These are phyloP conservation scores for Lactifluus pinguis DNA, from an alignment of 768 basidiomycete species.

Conservation along the genomic window DNA sequence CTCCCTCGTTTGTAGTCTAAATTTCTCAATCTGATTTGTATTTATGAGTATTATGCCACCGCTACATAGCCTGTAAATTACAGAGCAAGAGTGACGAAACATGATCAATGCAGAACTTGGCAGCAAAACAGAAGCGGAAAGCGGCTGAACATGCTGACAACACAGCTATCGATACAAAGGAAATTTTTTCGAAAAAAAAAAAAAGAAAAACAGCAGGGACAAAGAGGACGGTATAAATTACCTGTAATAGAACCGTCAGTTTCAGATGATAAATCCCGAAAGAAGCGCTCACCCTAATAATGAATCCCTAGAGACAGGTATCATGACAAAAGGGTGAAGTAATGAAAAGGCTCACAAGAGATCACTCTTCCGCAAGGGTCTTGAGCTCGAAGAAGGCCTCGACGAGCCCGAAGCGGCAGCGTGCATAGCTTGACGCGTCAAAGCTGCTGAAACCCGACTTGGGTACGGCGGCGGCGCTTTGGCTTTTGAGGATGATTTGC, in stretches of 20 bases:
- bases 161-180: conserved; percentile 10
- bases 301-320: not conserved
- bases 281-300: not conserved
- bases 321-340: not conserved
- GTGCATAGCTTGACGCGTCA: conserved; percentile 17
- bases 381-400: conserved; percentile 13
- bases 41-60: no score
- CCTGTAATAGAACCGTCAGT: conserved; percentile 3
- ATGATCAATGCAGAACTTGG: not conserved
- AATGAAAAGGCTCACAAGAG: not conserved
- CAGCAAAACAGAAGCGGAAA: not conserved
- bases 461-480: conserved; percentile 6
- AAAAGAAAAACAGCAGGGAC: not conserved
- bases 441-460: not conserved
- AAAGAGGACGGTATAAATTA: conserved; percentile 10
- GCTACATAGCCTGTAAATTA: no score
- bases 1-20: no score
- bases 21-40: no score
- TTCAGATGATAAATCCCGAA: not conserved
- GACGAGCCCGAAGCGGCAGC: not conserved
- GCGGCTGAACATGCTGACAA: not conserved
- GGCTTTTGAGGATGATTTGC: not conserved
- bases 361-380: conserved; percentile 14
- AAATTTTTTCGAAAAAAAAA: not conserved
- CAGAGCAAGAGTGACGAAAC: not conserved